Conservation (phyloP, 306 rosid species). For the Carpinus viminea region DNA sequence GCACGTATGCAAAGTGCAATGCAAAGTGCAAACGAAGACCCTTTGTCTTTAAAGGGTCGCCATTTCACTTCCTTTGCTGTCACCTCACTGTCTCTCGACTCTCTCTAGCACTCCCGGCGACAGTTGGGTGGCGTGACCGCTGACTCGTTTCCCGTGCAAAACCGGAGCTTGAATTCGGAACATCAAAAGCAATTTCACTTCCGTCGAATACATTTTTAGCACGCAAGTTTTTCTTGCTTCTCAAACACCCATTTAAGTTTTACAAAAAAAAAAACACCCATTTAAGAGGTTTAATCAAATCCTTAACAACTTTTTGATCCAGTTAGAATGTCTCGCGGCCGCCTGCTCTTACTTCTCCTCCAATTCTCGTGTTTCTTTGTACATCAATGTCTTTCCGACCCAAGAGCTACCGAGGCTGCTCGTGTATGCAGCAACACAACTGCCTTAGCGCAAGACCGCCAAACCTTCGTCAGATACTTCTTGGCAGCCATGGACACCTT, state of each 20-base stretch:
- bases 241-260: not conserved
- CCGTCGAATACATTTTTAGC: not conserved
- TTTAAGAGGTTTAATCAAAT: not conserved
- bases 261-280: too few species aligned
- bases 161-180: not conserved
- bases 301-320: not conserved
- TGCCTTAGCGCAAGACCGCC: constrained; percentile 30
- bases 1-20: too few species aligned
- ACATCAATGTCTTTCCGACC: constrained; percentile 36
- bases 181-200: not conserved
- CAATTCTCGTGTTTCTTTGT: constrained; percentile 11
- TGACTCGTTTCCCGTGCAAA: not conserved
- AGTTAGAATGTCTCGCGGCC: constrained; percentile 10
- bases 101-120: not conserved
- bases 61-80: not conserved
- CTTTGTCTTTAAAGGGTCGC: too few species aligned
- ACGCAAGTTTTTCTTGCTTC: not conserved
- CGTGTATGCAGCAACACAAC: constrained; percentile 55
- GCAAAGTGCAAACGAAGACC: too few species aligned
- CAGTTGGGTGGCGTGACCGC: too few species aligned
- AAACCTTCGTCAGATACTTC: constrained; percentile 40
- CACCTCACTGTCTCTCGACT: not conserved
- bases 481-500: constrained; percentile 49
- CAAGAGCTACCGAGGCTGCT: constrained; percentile 54
- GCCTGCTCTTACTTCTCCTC: constrained; percentile 9